Base-by-base conservation (phyloP, 2,329 filamentous ascomycete species). In the Exophiala aquamarina region DNA sequence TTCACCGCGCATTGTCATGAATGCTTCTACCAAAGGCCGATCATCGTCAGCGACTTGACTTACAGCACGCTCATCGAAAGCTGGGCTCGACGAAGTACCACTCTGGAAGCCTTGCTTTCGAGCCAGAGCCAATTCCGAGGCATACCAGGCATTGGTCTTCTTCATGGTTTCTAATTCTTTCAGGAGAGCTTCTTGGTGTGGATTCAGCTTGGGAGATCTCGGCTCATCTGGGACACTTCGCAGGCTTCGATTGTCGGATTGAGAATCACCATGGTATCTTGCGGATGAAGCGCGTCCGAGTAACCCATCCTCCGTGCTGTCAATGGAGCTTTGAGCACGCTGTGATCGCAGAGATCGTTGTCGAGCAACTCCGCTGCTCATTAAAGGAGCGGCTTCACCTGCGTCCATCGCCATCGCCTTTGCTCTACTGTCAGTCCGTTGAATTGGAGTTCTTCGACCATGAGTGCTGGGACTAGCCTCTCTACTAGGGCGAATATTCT, bases 81-180 rank as follows among this genome's bases (percentile, higher is more conserved):
- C 76, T 11, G 89, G 83, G 61, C 81, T 87, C 19, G 82, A 78
- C 1, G 83, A 82, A 2, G 82, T 74, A 53, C 81, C 89, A 13
- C 88, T 80, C 5, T 82, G 78, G 62, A 97, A 98, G 4, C 93
- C 93, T 32, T 89, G 82, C 68, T 95, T 95, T 40, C 87, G 83
- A 5, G 93, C 94, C 54, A 98, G 74, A 48, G 95, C 89, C 36
- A 98, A 75, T 68, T 98, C 93, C 0, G 92, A 96, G 6, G 90
- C 89, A 67, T 95, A 96, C 93, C 93, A 98, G 0, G 92, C 92
- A 68, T 95, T 97, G 41, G 87, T 82, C 62, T 86, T 93, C 61
- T 89, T 88, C 3, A 85, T 79, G 7, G 83, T 77, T 63, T 98
- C 92, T 2, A 98, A 76, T 64, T 98, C 93, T 64, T 93, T 92